Evolutionary conservation across 768 basidiomycete species (phyloP), one percentile per base, ranked within the genome.

Genomic region (Gloeopeniophorella convolvens): DNA sequence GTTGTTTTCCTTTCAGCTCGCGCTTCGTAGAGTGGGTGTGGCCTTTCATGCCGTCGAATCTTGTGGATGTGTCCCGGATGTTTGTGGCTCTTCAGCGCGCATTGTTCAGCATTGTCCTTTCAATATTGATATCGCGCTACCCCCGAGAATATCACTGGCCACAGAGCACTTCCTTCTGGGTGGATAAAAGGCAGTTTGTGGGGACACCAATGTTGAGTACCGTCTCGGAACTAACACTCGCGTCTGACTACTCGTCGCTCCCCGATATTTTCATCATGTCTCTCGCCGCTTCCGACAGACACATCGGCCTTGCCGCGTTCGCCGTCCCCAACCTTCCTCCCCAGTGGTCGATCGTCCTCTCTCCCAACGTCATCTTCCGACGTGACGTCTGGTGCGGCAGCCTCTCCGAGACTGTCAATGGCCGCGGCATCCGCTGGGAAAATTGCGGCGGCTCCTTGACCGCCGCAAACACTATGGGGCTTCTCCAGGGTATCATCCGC

Each of bases 271-370:
- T 10, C 11, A 42, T n/a, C 42, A 43, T 50, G 41, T n/a, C 34
- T 21, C 27, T n/a, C 20, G n/a, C n/a, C n/a, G n/a, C 45, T 27
- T 20, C 49, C 20, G 32, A 33, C 15, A 42, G 42, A 26, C 42
- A 50, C 12, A 10, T 50, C n/a, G 49, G 42, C 21, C 21, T 50
- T 12, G 42, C 49, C 6, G 35, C 43, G 20, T 43, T 31, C 42
- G 4, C 11, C n/a, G 3, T n/a, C n/a, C 42, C 42, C n/a, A 28
- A 20, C 20, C 43, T 50, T 16, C 49, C 49, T 8, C 24, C 42
- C 3, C 49, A 50, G 7, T 50, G 49, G 49, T 41, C 34, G 7
- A 33, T 50, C 12, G 41, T 50, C 2, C 49, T 50, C 5, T 36
- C 49, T 11, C 27, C 42, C 6, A 37, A 24, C 2, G 34, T 42